Base-by-base conservation (phyloP, 1,139 yeast species). In the Diutina catenulata region DNA sequence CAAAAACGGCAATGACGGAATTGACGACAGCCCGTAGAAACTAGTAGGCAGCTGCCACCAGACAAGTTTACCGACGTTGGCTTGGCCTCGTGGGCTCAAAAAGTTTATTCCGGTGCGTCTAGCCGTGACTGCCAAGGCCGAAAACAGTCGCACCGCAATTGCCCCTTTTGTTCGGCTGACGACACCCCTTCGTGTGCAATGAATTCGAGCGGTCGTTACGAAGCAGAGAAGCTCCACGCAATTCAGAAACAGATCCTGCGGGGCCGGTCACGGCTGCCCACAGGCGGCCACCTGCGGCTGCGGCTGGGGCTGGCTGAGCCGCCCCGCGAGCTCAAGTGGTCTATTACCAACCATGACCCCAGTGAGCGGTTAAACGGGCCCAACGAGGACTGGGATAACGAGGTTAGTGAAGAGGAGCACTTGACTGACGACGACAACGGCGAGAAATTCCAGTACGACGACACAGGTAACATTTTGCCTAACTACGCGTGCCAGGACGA, bases 371-470 rank as follows among this genome's bases (percentile, higher is more conserved):
- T 76, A 39, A 41, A 38, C 26, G 44, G 45, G 31, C 46, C 44
- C 15, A 32, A 45, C n/a, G 47, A 41, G 2, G 44, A 42, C 2
- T 60, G 66, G 54, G 70, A 64, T 36, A 62, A 60, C 28, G 71
- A 65, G 40, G 62, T 59, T 4, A 70, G 80, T 48, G 86, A 78
- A 42, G 83, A 77, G 48, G 83, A 77, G 47, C 77, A 74, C 44
- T 63, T 76, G n/a, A 69, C 76, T 47, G 83, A 76, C 46, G 75
- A 74, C 40, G 80, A 75, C 41, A 62, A 64, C 19, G 64, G 65
- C 43, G 72, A 66, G 39, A 79, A 76, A 45, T 70, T 74, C 45
- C 73, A 68, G 40, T 75, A 73, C 45, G 80, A 75, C 45, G 79
- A 74, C 40, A 75, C 76, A 10, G 80, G 79, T 6, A 68, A 72